These are phyloP conservation scores for Leccinum disarticulatum DNA, from an alignment of 768 basidiomycete genomes.

Conservation along the genomic window DNA sequence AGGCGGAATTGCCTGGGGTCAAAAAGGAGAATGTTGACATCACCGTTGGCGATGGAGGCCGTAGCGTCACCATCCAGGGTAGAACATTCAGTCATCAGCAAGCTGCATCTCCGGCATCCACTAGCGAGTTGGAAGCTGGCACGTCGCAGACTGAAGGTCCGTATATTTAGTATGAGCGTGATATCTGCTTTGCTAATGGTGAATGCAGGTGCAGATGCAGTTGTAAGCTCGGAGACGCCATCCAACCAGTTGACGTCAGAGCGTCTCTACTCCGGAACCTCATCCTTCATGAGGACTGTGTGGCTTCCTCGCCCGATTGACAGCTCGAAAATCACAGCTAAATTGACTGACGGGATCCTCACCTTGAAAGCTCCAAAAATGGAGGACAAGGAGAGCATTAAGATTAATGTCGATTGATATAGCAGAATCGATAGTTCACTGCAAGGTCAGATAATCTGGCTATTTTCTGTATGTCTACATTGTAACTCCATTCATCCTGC, in stretches of 20 bases:
- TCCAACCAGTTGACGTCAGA: constrained; percentile 57
- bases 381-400: constrained; percentile 55
- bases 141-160: constrained; percentile 31
- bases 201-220: constrained; percentile 12
- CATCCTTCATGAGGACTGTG: constrained; percentile 66
- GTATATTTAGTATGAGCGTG: neutral
- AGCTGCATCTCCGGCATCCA: constrained; percentile 21
- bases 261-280: constrained; percentile 54
- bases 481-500: constrained; percentile 7
- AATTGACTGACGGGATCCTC: constrained; percentile 67
- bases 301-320: constrained; percentile 70
- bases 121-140: constrained; percentile 7
- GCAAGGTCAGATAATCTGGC: neutral
- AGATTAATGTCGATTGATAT: constrained; percentile 40
- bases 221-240: constrained; percentile 19
- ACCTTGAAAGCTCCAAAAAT: constrained; percentile 60
- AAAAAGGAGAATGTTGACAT: constrained; percentile 76
- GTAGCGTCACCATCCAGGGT: constrained; percentile 73
- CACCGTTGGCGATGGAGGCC: constrained; percentile 66
- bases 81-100: constrained; percentile 39
- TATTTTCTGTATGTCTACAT: constrained; percentile 2
- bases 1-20: constrained; percentile 78
- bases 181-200: neutral
- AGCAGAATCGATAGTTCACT: neutral
- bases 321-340: constrained; percentile 55